phyloP scores from a whole-genome alignment of 164 flowering plant genomes.

The Paratinospora sagittata region DNA sequence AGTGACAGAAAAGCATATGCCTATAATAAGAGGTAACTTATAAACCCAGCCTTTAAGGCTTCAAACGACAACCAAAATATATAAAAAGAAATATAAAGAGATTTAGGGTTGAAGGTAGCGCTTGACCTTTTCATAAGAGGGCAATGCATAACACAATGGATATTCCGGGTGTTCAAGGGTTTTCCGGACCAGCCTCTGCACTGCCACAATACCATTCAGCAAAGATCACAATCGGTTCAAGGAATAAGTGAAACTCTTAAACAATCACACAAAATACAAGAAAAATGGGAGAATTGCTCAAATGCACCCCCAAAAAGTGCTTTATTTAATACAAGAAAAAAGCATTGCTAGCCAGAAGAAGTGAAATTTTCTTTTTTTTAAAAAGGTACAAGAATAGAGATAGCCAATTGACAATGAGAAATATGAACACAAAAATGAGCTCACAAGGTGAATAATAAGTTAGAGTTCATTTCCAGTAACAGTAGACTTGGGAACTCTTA shows the following conservation, averaged over 20 bases:
- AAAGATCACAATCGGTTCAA: conserved; percentile 13
- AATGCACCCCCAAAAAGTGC: not conserved
- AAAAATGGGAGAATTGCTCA: not conserved
- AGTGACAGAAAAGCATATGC: not conserved
- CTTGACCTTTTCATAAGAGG: conserved; percentile 22
- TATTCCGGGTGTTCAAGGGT: conserved; percentile 66
- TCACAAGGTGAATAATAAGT: too few relatives aligned
- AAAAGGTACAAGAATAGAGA: too few relatives aligned
- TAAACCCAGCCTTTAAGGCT: not conserved
- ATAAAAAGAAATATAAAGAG: not conserved
- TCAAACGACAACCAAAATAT: not conserved
- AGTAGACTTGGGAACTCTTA: too few relatives aligned
- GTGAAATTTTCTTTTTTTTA: too few relatives aligned
- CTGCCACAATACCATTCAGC: conserved; percentile 31
- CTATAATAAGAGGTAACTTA: not conserved
- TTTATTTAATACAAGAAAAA: not conserved
- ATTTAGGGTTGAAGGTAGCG: not conserved
- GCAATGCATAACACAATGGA: conserved; percentile 36
- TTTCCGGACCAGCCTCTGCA: conserved; percentile 75
- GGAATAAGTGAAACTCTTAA: not conserved
- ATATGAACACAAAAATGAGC: too few relatives aligned
- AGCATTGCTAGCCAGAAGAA: not conserved
- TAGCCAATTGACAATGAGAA: too few relatives aligned
- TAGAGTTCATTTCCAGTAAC: too few relatives aligned
- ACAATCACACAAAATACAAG: not conserved